Evolutionary conservation across 2,329 filamentous ascomycete genomes (phyloP).

Genomic region (Colletotrichum musicola): DNA sequence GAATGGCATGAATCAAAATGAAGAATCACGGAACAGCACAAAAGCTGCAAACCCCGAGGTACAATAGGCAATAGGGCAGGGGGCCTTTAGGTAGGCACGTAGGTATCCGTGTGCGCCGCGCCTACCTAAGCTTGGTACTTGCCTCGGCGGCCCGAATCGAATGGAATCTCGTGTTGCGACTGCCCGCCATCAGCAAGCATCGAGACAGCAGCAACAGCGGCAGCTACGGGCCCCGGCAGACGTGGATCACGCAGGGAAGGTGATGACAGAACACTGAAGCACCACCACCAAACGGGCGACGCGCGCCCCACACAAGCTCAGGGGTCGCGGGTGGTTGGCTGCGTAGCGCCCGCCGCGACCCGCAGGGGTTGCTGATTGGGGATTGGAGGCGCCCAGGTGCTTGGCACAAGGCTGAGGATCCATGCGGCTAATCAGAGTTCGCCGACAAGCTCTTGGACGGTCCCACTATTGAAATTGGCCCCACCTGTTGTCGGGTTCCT

Average conservation of each 20-base stretch:
- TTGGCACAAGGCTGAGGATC: slow-evolving; percentile 31
- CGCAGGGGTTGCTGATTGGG: not conserved
- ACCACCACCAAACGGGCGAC: slow-evolving; percentile 1
- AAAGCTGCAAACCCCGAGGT: too few species aligned
- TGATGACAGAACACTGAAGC: slow-evolving; percentile 36
- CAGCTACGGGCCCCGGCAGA: slow-evolving; percentile 13
- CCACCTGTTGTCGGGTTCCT: slow-evolving; percentile 30
- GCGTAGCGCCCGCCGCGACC: not conserved
- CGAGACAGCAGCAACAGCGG: too few species aligned
- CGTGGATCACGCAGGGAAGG: slow-evolving; percentile 26
- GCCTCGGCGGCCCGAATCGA: slow-evolving; percentile 28
- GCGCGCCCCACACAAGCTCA: slow-evolving; percentile 1
- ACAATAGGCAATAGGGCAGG: too few species aligned
- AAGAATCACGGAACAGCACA: too few species aligned
- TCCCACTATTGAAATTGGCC: slow-evolving; percentile 10
- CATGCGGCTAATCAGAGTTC: slow-evolving; percentile 7
- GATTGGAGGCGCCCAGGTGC: not conserved
- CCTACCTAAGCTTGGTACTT: not conserved
- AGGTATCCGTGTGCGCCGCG: slow-evolving; percentile 7
- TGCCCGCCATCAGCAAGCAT: not conserved
- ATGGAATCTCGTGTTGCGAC: slow-evolving; percentile 10
- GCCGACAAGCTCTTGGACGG: not conserved
- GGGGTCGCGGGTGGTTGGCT: slow-evolving; percentile 10
- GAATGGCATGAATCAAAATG: too few species aligned
- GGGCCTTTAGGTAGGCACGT: not conserved